These are phyloP conservation scores for Cladobotryum protrusum DNA, from an alignment of 2,329 filamentous ascomycete species.

Conservation along the genomic window DNA sequence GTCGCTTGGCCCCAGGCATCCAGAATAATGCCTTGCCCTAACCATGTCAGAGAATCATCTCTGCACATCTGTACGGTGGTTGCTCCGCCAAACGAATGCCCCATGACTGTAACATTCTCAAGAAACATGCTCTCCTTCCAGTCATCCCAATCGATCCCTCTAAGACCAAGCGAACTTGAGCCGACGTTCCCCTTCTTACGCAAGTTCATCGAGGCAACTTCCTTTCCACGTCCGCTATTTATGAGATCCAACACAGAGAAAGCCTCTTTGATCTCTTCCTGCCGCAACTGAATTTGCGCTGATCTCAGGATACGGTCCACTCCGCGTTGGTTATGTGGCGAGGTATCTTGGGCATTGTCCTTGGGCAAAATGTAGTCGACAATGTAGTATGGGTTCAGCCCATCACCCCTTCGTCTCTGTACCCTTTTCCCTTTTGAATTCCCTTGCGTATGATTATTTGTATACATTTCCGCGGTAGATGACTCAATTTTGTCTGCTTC, in stretches of 20 bases:
- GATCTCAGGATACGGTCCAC: conserved; percentile 54
- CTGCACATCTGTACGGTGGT: conserved; percentile 56
- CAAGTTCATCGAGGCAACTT: conserved; percentile 46
- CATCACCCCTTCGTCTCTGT: conserved; percentile 20
- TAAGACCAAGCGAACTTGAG: conserved; percentile 51
- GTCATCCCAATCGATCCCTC: conserved; percentile 47
- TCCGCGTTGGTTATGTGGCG: conserved; percentile 50
- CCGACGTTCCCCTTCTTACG: conserved; percentile 52
- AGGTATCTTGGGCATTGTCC: conserved; percentile 43
- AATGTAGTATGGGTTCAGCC: conserved; percentile 35
- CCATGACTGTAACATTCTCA: conserved; percentile 53
- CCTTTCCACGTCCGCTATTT: conserved; percentile 45
- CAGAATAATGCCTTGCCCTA: conserved; percentile 59
- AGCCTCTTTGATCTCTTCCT: conserved; percentile 60
- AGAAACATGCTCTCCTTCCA: conserved; percentile 53
- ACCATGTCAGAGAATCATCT: conserved; percentile 45
- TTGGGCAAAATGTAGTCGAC: conserved; percentile 61
- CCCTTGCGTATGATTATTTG: conserved; percentile 15
- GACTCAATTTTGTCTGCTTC: conserved; percentile 26
- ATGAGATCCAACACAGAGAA: conserved; percentile 51
- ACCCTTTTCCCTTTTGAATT: conserved; percentile 29
- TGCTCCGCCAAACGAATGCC: conserved; percentile 62
- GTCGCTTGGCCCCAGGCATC: conserved; percentile 56
- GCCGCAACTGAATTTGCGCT: conserved; percentile 56
- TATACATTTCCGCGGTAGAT: conserved; percentile 21